Percentiles rank a stretch among this genome's conserved stretches.
Evolutionary conservation across 108 stramenopile species (phyloP).

Genomic region (Discostella stelligeroides): DNA sequence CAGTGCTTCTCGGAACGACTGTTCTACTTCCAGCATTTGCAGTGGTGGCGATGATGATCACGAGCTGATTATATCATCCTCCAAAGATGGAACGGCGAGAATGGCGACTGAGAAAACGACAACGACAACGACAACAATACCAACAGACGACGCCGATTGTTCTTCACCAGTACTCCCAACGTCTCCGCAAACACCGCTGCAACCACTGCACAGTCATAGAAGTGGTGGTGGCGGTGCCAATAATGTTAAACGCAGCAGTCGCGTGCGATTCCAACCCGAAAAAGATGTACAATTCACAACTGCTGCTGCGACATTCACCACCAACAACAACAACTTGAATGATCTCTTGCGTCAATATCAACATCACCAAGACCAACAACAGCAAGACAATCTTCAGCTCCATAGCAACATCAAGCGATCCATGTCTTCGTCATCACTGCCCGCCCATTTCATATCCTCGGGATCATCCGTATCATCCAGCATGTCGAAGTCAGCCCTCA

Average conservation of each 20-base stretch:
- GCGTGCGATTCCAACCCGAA: constrained; percentile 9
- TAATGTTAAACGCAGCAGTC: no score
- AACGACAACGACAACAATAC: background rate
- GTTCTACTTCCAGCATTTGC: background rate
- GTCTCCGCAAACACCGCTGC: background rate
- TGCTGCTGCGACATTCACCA: background rate
- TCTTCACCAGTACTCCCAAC: no score
- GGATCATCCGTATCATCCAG: background rate
- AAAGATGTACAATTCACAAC: background rate
- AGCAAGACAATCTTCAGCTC: no score
- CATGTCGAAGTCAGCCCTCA: constrained; percentile 4
- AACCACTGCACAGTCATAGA: background rate
- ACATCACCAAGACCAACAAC: no score
- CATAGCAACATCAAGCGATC: background rate
- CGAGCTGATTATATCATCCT: no score
- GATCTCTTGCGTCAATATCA: background rate
- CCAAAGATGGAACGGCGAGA: no score
- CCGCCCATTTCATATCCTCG: background rate
- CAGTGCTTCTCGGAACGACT: background rate
- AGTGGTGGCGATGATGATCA: no score
- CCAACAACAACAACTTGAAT: no score
- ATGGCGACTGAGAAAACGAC: background rate
- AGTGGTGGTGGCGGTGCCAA: background rate
- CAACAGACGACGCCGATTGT: background rate
- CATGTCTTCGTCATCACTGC: background rate